Evolutionary conservation across 257 asterid genomes (phyloP).

Genomic region (Oldenlandia corymbosa): DNA sequence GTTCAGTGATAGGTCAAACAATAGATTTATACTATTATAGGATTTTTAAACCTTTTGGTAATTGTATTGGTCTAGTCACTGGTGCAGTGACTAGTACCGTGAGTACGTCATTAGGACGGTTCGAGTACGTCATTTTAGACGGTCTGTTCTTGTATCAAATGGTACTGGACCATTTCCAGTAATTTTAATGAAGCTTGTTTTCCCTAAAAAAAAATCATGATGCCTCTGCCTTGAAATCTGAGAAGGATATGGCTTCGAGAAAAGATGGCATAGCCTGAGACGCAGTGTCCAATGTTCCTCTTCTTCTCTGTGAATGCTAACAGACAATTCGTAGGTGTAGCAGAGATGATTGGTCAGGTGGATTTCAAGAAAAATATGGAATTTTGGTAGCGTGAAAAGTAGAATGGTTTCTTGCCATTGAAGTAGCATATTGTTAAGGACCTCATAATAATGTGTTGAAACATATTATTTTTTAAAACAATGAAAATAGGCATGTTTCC

Average conservation of each 20-base stretch:
- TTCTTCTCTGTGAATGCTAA: constrained; percentile 79
- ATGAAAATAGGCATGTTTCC: constrained; percentile 62
- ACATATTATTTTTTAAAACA: constrained; percentile 69
- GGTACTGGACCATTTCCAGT: too few species aligned
- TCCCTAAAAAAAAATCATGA: too few species aligned
- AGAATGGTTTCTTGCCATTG: constrained; percentile 79
- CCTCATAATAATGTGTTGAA: constrained; percentile 51
- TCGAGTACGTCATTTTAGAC: too few species aligned
- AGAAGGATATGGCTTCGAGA: constrained; percentile 39
- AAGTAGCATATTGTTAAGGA: constrained; percentile 91
- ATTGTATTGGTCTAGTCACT: too few species aligned
- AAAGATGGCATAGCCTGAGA: constrained; percentile 38
- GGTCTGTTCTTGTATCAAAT: too few species aligned
- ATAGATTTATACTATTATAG: too few species aligned
- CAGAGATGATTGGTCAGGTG: constrained; percentile 78
- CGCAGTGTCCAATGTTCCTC: constrained; percentile 59
- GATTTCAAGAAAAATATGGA: constrained; percentile 75
- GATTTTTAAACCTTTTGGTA: too few species aligned
- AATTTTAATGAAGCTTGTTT: too few species aligned
- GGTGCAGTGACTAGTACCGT: too few species aligned
- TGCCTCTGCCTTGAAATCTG: constrained; percentile 27
- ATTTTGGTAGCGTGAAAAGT: constrained; percentile 87
- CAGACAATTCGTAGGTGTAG: constrained; percentile 86
- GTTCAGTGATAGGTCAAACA: too few species aligned
- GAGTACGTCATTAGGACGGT: too few species aligned